Evolutionary conservation across 106 monocot species (phyloP).

Genomic region (Dendrobium officinale): DNA sequence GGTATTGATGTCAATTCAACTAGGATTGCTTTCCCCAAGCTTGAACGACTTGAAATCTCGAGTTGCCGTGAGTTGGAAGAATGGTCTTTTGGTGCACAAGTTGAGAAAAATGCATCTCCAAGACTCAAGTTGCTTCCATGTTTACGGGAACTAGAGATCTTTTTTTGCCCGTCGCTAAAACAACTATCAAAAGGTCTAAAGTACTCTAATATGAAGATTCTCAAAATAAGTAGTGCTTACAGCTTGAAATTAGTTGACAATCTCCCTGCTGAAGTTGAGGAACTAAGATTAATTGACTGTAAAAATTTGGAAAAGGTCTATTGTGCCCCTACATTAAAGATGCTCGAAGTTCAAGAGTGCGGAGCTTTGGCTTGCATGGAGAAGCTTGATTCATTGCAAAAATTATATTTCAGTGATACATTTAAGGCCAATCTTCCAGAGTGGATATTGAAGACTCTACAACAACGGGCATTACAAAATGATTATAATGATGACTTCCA

Average conservation of each 20-base stretch:
- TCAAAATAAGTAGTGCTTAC: background rate
- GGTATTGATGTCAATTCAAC: background rate
- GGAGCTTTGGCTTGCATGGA: background rate
- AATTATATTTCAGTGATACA: background rate
- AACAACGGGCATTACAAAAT: background rate
- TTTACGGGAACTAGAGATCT: background rate
- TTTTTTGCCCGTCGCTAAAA: constrained; percentile 8
- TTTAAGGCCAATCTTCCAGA: constrained; percentile 12
- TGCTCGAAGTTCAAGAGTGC: background rate
- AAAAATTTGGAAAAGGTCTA: background rate
- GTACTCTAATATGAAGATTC: constrained; percentile 1
- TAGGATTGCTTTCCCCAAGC: constrained; percentile 17
- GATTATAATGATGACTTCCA: background rate
- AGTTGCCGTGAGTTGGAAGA: constrained; percentile 24
- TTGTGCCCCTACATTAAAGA: background rate
- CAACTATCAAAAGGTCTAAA: constrained; percentile 12
- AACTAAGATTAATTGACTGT: background rate
- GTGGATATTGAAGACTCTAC: constrained; percentile 2
- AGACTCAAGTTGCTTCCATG: background rate
- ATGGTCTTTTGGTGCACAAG: constrained; percentile 11
- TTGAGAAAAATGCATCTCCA: background rate
- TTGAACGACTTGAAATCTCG: background rate
- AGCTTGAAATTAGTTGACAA: background rate
- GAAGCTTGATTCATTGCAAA: background rate
- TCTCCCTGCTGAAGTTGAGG: background rate